Evolutionary conservation across 1,284 basidiomycete species (phyloP).

Genomic region (Cutaneotrichosporon daszewskae): DNA sequence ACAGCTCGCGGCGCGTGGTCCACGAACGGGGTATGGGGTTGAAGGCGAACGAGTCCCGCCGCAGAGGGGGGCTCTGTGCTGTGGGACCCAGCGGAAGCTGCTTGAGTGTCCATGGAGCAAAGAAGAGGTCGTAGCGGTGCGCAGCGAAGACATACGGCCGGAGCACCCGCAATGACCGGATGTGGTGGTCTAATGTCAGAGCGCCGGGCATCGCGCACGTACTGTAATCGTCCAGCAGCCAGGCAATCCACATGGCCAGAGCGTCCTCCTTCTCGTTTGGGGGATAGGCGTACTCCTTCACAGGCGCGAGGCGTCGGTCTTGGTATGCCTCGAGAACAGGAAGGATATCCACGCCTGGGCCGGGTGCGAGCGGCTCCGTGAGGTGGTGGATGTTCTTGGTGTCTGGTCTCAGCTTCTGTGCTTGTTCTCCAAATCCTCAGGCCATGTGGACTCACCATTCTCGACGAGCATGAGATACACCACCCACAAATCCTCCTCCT

Average conservation of each 20-base stretch:
- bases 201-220: too few species aligned
- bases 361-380: constrained; percentile 44
- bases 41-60: constrained; percentile 19
- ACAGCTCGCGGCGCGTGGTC: too few species aligned
- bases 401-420: constrained; percentile 46
- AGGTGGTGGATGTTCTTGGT: constrained; percentile 64
- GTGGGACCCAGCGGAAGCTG: constrained; percentile 33
- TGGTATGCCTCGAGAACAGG: constrained; percentile 5
- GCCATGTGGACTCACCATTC: constrained; percentile 49
- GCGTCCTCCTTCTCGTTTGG: constrained; percentile 42
- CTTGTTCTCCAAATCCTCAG: too few species aligned
- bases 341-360: constrained; percentile 22
- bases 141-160: constrained; percentile 51
- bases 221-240: constrained; percentile 46
- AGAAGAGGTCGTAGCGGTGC: constrained; percentile 50
- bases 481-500: constrained; percentile 51
- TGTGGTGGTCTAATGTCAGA: too few species aligned
- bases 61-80: constrained; percentile 28
- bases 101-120: constrained; percentile 52
- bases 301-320: constrained; percentile 1
- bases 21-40: constrained; percentile 25
- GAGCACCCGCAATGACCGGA: constrained; percentile 24
- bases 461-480: constrained; percentile 64
- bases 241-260: constrained; percentile 50
- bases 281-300: constrained; percentile 35